These are phyloP conservation scores for Sphaerostilbella broomeana DNA, from an alignment of 2,329 filamentous ascomycete species.

Conservation along the genomic window DNA sequence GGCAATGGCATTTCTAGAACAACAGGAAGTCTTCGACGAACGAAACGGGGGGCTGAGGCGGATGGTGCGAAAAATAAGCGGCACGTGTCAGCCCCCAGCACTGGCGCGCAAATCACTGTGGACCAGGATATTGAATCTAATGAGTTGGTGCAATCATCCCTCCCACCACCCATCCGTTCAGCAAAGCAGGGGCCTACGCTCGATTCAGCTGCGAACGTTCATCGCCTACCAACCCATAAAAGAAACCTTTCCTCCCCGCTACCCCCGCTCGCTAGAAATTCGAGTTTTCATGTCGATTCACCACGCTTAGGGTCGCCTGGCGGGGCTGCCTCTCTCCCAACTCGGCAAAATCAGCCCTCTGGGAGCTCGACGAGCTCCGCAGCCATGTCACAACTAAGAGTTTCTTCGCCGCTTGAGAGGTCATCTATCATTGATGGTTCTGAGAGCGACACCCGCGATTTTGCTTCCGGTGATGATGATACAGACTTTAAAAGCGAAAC, in stretches of 20 bases:
- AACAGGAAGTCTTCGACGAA: constrained; percentile 48
- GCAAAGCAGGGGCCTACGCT: constrained; percentile 14
- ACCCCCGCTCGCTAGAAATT: constrained; percentile 46
- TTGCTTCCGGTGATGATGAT: constrained; percentile 65
- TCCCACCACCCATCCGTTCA: constrained; percentile 14
- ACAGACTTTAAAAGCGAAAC: constrained; percentile 74
- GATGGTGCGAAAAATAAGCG: constrained; percentile 40
- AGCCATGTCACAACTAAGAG: constrained; percentile 32
- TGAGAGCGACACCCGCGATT: constrained; percentile 59
- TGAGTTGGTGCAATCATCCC: constrained; percentile 20
- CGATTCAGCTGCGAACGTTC: constrained; percentile 13
- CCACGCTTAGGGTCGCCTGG: constrained; percentile 39
- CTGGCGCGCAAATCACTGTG: constrained; percentile 25
- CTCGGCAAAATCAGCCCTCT: constrained; percentile 37
- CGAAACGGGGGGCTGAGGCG: constrained; percentile 43
- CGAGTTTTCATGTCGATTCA: constrained; percentile 49
- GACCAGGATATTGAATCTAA: constrained; percentile 18
- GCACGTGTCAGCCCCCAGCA: constrained; percentile 47
- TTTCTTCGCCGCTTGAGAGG: constrained; percentile 27
- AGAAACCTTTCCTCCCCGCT: constrained; percentile 50
- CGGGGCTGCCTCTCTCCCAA: constrained; percentile 30
- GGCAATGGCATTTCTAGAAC: constrained; percentile 50
- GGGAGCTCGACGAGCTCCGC: constrained; percentile 36
- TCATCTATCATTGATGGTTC: constrained; percentile 61
- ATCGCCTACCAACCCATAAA: constrained; percentile 11